These are phyloP conservation scores for Forsythia viridissima DNA, from an alignment of 257 asterid genomes.

Conservation along the genomic window DNA sequence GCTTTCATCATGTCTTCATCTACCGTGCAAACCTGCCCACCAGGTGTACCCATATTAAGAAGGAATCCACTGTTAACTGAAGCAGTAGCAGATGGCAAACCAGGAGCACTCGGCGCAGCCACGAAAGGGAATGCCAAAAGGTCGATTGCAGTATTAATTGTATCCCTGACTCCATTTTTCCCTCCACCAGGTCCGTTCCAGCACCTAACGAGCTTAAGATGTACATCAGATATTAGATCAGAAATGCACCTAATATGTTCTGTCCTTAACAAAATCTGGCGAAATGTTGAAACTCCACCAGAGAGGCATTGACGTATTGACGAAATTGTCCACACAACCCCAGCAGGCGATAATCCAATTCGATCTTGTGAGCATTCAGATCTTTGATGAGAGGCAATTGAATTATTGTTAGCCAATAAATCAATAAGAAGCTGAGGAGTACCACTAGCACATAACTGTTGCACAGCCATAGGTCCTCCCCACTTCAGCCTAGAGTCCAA, in stretches of 20 bases:
- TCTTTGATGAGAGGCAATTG: constrained; percentile 44
- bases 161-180: constrained; percentile 73
- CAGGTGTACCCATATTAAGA: constrained; percentile 96
- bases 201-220: constrained; percentile 69
- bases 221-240: constrained; percentile 69
- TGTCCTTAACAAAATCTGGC: constrained; percentile 72
- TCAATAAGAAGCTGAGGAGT: constrained; percentile 92
- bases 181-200: constrained; percentile 98
- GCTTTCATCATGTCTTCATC: constrained; percentile 94
- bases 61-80: constrained; percentile 94
- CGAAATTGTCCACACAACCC: constrained; percentile 87
- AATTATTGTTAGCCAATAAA: constrained; percentile 58
- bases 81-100: constrained; percentile 86
- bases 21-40: constrained; percentile 84
- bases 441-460: constrained; percentile 93
- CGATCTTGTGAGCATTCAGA: constrained; percentile 47
- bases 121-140: constrained; percentile 95
- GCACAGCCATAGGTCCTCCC: constrained; percentile 99
- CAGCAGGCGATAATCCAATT: constrained; percentile 79
- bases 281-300: constrained; percentile 85
- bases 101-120: constrained; percentile 79
- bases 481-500: constrained; percentile 81
- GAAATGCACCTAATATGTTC: constrained; percentile 69
- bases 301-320: constrained; percentile 90
- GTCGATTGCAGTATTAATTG: constrained; percentile 76